These are phyloP conservation scores for Lophiostoma macrostomum DNA, from an alignment of 495 filamentous ascomycete species.

Conservation along the genomic window DNA sequence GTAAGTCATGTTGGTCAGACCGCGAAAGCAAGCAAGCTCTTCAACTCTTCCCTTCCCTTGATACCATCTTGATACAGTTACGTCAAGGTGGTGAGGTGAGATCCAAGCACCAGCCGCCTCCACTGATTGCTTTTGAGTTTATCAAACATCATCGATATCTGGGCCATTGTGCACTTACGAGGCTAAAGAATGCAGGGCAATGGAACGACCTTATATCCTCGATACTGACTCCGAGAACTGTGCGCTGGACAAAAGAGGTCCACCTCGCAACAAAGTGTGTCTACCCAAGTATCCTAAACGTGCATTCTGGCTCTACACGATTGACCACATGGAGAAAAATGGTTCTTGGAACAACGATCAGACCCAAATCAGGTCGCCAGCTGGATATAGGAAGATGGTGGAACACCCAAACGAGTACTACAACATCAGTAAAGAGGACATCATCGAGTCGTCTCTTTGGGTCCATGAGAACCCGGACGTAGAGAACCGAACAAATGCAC, in stretches of 20 bases:
- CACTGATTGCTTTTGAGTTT: no score
- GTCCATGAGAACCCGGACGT: constrained; percentile 3
- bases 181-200: no score
- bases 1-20: no score
- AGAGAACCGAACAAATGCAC: no score
- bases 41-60: no score
- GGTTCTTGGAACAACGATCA: not conserved
- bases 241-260: not conserved
- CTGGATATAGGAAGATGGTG: not conserved
- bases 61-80: no score
- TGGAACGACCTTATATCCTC: not conserved
- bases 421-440: not conserved
- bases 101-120: no score
- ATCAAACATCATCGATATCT: no score
- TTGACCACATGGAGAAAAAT: not conserved
- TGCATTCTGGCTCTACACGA: not conserved
- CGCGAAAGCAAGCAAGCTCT: no score
- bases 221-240: not conserved
- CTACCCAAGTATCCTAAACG: not conserved
- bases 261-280: not conserved
- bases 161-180: no score
- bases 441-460: constrained; percentile 5
- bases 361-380: not conserved
- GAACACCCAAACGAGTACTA: not conserved
- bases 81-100: no score